A percentile compares a stretch with the other conserved stretches of the same genome.
These are phyloP conservation scores for Solanum aculeatissimum DNA, from an alignment of 305 asterid species.

Conservation along the genomic window DNA sequence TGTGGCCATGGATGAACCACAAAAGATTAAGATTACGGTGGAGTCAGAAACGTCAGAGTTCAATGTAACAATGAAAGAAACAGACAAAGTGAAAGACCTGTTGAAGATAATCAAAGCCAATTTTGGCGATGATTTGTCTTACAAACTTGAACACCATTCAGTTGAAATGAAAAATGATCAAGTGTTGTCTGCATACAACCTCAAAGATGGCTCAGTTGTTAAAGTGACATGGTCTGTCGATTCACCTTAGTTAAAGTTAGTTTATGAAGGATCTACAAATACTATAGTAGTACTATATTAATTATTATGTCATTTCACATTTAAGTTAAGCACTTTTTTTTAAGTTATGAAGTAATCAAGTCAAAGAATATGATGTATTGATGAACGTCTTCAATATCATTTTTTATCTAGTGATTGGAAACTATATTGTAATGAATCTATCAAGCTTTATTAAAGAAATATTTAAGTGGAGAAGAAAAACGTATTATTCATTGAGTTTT, in stretches of 20 bases:
- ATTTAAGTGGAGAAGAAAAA: background rate
- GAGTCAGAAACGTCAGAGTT: background rate
- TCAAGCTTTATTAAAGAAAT: background rate
- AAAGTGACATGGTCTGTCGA: background rate
- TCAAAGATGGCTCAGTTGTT: slow-evolving; percentile 3
- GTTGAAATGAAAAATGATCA: background rate
- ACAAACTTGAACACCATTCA: background rate
- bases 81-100: background rate
- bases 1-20: background rate
- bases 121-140: background rate
- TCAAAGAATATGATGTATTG: background rate
- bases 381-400: background rate
- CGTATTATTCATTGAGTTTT: too few species aligned
- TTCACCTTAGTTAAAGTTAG: background rate
- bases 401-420: background rate
- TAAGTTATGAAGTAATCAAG: background rate
- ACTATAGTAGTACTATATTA: background rate
- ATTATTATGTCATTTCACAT: background rate
- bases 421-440: background rate
- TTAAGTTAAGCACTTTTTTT: background rate
- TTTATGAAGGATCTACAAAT: background rate
- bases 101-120: background rate
- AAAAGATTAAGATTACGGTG: background rate
- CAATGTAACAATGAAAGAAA: background rate
- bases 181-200: slow-evolving; percentile 1